These are phyloP conservation scores for Dioscorea alata DNA, from an alignment of 106 monocot species.

Conservation along the genomic window DNA sequence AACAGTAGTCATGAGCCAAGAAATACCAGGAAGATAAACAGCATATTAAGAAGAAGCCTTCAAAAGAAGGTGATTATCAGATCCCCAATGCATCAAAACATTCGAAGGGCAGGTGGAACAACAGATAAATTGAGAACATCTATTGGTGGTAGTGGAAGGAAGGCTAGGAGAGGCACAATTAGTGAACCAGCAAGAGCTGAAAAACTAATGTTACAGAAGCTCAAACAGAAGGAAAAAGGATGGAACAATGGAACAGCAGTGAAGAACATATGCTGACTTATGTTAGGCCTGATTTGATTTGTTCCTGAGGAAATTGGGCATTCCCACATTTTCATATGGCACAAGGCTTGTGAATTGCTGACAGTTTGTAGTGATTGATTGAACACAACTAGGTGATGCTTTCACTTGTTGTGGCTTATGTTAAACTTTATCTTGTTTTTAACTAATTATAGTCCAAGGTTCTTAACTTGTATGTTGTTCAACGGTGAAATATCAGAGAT, in stretches of 20 bases:
- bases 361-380: not conserved
- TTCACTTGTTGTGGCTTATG: not conserved
- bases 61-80: slow-evolving; percentile 73
- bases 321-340: not conserved
- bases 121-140: slow-evolving; percentile 26
- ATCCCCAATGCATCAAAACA: slow-evolving; percentile 41
- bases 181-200: slow-evolving; percentile 6
- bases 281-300: no score
- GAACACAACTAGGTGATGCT: not conserved
- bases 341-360: not conserved
- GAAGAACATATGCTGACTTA: slow-evolving; percentile 11
- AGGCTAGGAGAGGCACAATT: slow-evolving; percentile 21
- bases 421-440: no score
- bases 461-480: no score
- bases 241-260: slow-evolving; percentile 42
- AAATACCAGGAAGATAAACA: slow-evolving; percentile 36
- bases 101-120: slow-evolving; percentile 23
- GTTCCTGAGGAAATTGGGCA: no score
- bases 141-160: slow-evolving; percentile 17
- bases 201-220: slow-evolving; percentile 18
- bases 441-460: no score
- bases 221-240: slow-evolving; percentile 49
- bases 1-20: slow-evolving; percentile 9
- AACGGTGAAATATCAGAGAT: no score
- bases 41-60: slow-evolving; percentile 59